Evolutionary conservation across 2,329 filamentous ascomycete species (phyloP).

Genomic region (Fusarium chaquense): DNA sequence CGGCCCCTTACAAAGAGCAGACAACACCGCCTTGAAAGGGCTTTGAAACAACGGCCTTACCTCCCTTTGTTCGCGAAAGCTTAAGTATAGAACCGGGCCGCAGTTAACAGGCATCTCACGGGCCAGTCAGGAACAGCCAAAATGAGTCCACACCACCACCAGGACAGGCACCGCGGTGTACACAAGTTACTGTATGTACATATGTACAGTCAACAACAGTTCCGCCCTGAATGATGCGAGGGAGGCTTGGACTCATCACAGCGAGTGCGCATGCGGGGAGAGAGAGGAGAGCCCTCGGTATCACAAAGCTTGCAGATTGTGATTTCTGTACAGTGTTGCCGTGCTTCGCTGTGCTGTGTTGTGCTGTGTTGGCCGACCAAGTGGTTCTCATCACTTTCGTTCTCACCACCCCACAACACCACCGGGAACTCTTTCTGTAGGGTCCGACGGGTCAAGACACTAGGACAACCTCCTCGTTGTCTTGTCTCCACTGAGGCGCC

Average conservation of each 20-base stretch:
- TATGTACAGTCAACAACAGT: neutral
- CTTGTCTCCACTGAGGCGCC: constrained; percentile 38
- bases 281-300: constrained; percentile 19
- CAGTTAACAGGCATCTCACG: constrained; percentile 21
- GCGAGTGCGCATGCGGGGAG: constrained; percentile 15
- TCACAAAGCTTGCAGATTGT: constrained; percentile 13
- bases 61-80: constrained; percentile 33
- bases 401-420: constrained; percentile 30
- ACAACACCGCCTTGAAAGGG: constrained; percentile 25
- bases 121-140: constrained; percentile 35
- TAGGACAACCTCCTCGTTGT: constrained; percentile 23
- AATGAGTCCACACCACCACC: constrained; percentile 36
- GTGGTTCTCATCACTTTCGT: constrained; percentile 19
- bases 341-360: constrained; percentile 1
- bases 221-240: neutral
- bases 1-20: constrained; percentile 8
- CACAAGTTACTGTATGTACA: neutral
- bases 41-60: constrained; percentile 44
- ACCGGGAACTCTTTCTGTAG: constrained; percentile 29
- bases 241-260: constrained; percentile 18
- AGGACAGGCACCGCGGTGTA: constrained; percentile 4
- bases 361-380: constrained; percentile 27
- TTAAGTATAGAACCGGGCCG: constrained; percentile 33
- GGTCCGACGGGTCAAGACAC: constrained; percentile 17
- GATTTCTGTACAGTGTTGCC: constrained; percentile 19